A percentile compares a stretch with the other conserved stretches of the same genome.
phyloP scores from a whole-genome alignment of 1,284 basidiomycete genomes.

The Tilletiopsis washingtonensis region DNA sequence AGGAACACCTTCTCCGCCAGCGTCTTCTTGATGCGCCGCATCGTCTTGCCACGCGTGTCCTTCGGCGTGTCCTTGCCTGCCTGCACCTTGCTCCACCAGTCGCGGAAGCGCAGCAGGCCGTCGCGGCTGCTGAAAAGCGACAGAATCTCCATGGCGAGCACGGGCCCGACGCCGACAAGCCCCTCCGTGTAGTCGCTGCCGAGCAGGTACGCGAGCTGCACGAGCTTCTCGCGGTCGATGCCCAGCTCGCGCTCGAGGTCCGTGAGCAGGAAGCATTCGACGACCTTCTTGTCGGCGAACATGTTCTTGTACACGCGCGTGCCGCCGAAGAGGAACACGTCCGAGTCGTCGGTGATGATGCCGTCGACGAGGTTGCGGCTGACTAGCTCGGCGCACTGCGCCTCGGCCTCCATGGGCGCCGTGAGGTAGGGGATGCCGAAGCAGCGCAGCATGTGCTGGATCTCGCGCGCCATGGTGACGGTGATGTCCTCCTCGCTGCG shows the following conservation, averaged over 20 bases:
- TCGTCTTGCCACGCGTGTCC: slow-evolving; percentile 52
- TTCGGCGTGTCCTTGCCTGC: slow-evolving; percentile 66
- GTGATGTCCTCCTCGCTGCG: slow-evolving; percentile 91
- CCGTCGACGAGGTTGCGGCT: slow-evolving; percentile 82
- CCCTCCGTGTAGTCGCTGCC: slow-evolving; percentile 98
- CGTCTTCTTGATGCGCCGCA: slow-evolving; percentile 40
- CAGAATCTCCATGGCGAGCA: slow-evolving; percentile 77
- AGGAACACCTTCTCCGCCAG: slow-evolving; percentile 61
- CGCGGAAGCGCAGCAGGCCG: slow-evolving; percentile 74
- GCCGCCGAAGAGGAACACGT: slow-evolving; percentile 96
- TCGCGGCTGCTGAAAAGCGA: slow-evolving; percentile 51
- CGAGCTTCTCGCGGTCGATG: slow-evolving; percentile 74
- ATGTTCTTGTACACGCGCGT: slow-evolving; percentile 93
- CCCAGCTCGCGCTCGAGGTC: slow-evolving; percentile 85
- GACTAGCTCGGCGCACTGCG: slow-evolving; percentile 90
- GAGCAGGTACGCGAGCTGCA: slow-evolving; percentile 82
- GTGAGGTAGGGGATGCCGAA: slow-evolving; percentile 98
- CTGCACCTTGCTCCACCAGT: slow-evolving; percentile 96
- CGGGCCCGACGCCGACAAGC: slow-evolving; percentile 85
- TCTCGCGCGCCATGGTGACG: slow-evolving; percentile 87
- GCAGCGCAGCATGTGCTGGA: slow-evolving; percentile 72
- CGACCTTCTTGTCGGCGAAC: slow-evolving; percentile 98
- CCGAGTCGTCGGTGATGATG: slow-evolving; percentile 97
- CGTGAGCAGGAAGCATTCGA: slow-evolving; percentile 80
- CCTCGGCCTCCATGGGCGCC: slow-evolving; percentile 96